Evolutionary conservation across 495 filamentous ascomycete species (phyloP).

Genomic region (Penicillium cosmopolitanum): DNA sequence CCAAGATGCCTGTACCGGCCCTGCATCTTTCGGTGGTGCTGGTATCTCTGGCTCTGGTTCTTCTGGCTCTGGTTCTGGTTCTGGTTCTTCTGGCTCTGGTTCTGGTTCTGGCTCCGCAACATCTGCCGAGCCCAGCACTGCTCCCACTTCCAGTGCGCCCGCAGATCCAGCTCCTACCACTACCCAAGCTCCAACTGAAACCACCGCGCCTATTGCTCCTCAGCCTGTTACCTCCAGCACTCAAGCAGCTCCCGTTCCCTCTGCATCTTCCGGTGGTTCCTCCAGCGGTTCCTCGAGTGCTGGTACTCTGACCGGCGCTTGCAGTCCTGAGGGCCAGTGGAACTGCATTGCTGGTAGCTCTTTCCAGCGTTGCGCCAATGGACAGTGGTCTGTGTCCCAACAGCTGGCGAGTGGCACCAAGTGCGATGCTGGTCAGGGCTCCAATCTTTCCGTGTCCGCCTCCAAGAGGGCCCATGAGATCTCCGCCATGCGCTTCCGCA

Average conservation of each 20-base stretch:
- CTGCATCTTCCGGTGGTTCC: slow-evolving; percentile 17
- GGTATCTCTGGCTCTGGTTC: slow-evolving; percentile 20
- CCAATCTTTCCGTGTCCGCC: slow-evolving; percentile 42
- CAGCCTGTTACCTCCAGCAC: slow-evolving; percentile 22
- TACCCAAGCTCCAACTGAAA: slow-evolving; percentile 16
- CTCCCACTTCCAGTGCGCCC: slow-evolving; percentile 35
- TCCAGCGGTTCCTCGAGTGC: slow-evolving; percentile 17
- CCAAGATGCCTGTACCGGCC: slow-evolving; percentile 36
- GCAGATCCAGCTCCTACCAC: slow-evolving; percentile 26
- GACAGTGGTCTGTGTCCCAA: slow-evolving; percentile 58
- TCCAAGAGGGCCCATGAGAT: slow-evolving; percentile 31
- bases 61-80: slow-evolving; percentile 16
- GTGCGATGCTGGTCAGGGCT: slow-evolving; percentile 58
- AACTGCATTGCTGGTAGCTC: slow-evolving; percentile 65
- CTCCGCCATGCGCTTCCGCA: slow-evolving; percentile 39
- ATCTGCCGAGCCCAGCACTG: slow-evolving; percentile 13
- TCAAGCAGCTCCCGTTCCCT: slow-evolving; percentile 13
- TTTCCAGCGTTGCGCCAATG: slow-evolving; percentile 66
- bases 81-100: slow-evolving; percentile 10
- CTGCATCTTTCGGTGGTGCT: slow-evolving; percentile 32
- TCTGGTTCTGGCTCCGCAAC: slow-evolving; percentile 17
- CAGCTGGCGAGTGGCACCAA: slow-evolving; percentile 61
- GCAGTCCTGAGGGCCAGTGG: slow-evolving; percentile 53
- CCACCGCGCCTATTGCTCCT: slow-evolving; percentile 14
- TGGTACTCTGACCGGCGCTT: slow-evolving; percentile 41